phyloP scores from a whole-genome alignment of 306 rosid species.

The Luffa aegyptiaca region DNA sequence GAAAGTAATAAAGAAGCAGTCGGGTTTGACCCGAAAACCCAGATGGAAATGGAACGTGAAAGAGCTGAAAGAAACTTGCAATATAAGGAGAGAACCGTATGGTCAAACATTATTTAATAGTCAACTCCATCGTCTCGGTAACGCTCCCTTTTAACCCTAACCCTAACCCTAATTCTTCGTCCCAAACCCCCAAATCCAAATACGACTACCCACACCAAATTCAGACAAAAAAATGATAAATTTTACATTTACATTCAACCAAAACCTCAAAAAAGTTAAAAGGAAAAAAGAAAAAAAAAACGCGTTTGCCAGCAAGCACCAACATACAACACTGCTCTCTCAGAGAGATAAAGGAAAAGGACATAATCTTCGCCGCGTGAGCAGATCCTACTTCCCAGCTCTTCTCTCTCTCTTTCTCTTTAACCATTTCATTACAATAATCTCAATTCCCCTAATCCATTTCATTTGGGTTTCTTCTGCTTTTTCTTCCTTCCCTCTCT shows the following conservation, averaged over 20 bases:
- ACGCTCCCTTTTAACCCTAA: background rate
- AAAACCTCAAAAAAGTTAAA: background rate
- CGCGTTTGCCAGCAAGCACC: conserved; percentile 1
- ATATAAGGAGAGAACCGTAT: background rate
- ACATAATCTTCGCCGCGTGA: conserved; percentile 13
- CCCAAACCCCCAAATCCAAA: background rate
- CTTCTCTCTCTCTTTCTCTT: background rate
- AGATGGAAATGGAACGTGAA: background rate
- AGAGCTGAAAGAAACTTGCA: background rate
- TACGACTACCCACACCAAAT: background rate
- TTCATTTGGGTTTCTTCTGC: background rate
- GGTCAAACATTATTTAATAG: background rate
- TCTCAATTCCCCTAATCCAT: background rate
- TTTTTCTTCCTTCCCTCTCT: no score
- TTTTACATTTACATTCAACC: background rate
- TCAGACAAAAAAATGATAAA: background rate
- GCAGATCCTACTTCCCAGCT: background rate
- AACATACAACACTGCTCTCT: background rate
- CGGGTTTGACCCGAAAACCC: background rate
- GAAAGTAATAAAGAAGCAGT: background rate
- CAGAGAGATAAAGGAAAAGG: background rate
- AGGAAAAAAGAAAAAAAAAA: background rate
- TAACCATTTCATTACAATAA: background rate
- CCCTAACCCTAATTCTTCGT: background rate
- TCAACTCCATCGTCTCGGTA: background rate